A percentile compares a stretch with the other conserved stretches of the same genome.
phyloP scores from a whole-genome alignment of 352 stramenopile species.

The Aphanomyces stellatus region DNA sequence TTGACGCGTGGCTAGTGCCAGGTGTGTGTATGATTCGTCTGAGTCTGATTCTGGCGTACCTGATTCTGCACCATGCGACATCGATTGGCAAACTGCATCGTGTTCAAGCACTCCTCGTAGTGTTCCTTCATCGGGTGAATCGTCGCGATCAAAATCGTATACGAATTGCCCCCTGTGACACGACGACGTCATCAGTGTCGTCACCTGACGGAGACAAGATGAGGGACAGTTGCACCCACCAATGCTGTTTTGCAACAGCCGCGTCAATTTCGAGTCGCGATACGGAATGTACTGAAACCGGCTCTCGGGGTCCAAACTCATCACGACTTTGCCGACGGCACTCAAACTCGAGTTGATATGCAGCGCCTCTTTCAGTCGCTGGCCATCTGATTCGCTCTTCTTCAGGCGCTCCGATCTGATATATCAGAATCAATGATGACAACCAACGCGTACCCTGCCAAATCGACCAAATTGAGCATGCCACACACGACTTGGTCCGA shows the following conservation, averaged over 20 bases:
- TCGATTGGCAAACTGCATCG: conserved; percentile 86
- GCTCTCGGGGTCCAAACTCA: conserved; percentile 77
- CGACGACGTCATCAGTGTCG: background rate
- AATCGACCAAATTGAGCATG: conserved; percentile 80
- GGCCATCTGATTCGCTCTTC: conserved; percentile 80
- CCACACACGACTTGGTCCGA: conserved; percentile 76
- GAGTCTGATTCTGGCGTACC: conserved; percentile 18
- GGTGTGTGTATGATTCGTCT: background rate
- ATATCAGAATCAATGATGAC: background rate
- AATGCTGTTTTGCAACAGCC: conserved; percentile 78
- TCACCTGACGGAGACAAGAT: background rate
- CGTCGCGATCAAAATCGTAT: conserved; percentile 75
- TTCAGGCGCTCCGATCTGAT: conserved; percentile 67
- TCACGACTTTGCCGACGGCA: conserved; percentile 79
- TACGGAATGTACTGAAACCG: conserved; percentile 86
- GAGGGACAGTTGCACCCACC: conserved; percentile 23
- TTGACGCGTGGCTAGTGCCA: conserved; percentile 66
- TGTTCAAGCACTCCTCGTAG: conserved; percentile 86
- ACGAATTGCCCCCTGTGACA: conserved; percentile 68
- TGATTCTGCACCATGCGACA: conserved; percentile 88
- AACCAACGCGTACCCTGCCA: conserved; percentile 36
- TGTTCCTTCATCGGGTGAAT: conserved; percentile 85
- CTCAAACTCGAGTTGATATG: conserved; percentile 83
- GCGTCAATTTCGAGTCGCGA: conserved; percentile 75
- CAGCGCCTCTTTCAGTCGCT: conserved; percentile 74